These are phyloP conservation scores for Monosporozyma servazzii DNA, from an alignment of 805 yeast genomes.

Conservation along the genomic window DNA sequence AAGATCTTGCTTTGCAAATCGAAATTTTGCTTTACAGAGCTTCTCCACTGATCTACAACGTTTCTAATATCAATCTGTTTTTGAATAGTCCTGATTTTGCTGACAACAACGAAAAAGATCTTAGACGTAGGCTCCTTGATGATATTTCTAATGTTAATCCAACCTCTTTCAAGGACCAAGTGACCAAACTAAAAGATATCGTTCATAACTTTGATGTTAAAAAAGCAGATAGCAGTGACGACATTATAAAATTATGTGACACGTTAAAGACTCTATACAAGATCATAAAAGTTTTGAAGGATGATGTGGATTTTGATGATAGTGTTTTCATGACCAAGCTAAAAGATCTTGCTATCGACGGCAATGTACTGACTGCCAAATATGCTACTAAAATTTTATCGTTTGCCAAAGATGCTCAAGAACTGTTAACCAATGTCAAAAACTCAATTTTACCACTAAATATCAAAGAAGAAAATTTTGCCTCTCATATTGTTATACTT, in stretches of 20 bases:
- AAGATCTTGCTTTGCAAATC: constrained; percentile 44
- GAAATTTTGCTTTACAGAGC: constrained; percentile 53
- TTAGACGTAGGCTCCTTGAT: constrained; percentile 44
- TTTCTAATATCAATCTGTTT: constrained; percentile 49
- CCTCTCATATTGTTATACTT: constrained; percentile 50
- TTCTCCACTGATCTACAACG: constrained; percentile 53
- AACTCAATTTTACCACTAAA: constrained; percentile 44
- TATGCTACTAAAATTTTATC: constrained; percentile 54
- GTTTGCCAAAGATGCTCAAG: constrained; percentile 36
- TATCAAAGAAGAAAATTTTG: constrained; percentile 30
- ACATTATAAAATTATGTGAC: constrained; percentile 23
- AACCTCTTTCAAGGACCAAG: constrained; percentile 51
- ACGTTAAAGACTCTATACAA: constrained; percentile 54
- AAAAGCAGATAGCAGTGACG: constrained; percentile 12
- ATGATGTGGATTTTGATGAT: constrained; percentile 37
- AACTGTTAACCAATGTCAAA: constrained; percentile 33
- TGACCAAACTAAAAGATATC: constrained; percentile 40
- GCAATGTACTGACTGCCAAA: constrained; percentile 53
- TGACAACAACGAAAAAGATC: constrained; percentile 27
- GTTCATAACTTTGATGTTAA: constrained; percentile 14
- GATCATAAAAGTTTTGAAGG: constrained; percentile 43
- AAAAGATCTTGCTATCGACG: constrained; percentile 38
- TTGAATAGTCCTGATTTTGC: constrained; percentile 28
- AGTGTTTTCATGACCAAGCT: constrained; percentile 37
- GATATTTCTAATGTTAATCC: constrained; percentile 55